Evolutionary conservation across 768 basidiomycete genomes (phyloP).

Genomic region (Panaeolus cyanescens): DNA sequence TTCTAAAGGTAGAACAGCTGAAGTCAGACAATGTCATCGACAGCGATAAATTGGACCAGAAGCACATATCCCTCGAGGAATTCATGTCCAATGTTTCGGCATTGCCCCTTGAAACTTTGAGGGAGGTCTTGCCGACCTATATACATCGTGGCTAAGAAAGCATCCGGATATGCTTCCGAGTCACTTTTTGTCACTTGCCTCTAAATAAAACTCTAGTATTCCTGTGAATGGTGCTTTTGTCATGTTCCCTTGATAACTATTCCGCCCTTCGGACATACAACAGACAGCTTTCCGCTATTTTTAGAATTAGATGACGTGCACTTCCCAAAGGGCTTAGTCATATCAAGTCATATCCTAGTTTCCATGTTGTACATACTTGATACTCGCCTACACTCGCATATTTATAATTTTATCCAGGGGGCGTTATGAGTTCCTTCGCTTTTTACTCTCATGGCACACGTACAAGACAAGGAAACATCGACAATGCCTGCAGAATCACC

Average conservation of each 20-base stretch:
- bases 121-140: slow-evolving; percentile 60
- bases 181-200: too few species aligned
- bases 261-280: too few species aligned
- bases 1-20: slow-evolving; percentile 60
- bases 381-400: not conserved
- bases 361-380: not conserved
- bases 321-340: too few species aligned
- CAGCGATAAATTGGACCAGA: slow-evolving; percentile 20
- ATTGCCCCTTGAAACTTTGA: slow-evolving; percentile 45
- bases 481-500: not conserved
- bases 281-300: too few species aligned
- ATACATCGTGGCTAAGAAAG: slow-evolving; percentile 12
- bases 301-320: too few species aligned
- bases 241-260: too few species aligned
- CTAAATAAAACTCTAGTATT: too few species aligned
- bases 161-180: not conserved
- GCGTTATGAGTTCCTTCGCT: not conserved
- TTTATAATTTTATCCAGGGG: not conserved
- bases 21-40: slow-evolving; percentile 58
- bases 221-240: too few species aligned
- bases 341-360: too few species aligned
- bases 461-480: not conserved
- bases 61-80: slow-evolving; percentile 35
- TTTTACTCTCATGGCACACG: not conserved
- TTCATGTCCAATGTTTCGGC: slow-evolving; percentile 38